Evolutionary conservation across 495 filamentous ascomycete genomes (phyloP), one percentile per base, ranked within the genome.

Genomic region (Pyronema domesticum): DNA sequence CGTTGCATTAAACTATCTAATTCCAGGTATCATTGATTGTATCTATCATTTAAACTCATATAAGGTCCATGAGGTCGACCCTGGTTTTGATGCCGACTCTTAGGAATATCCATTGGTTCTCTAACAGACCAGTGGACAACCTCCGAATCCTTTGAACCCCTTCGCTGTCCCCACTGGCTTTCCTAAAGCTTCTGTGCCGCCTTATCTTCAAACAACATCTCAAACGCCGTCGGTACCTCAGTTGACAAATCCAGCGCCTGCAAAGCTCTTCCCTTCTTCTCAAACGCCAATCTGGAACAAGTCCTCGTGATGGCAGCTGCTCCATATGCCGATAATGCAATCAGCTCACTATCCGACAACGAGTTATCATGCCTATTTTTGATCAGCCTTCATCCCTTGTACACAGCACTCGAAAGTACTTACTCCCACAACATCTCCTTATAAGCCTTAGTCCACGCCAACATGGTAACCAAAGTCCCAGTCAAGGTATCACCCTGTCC

Each of bases 401-500:
- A 3, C n/a, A 17, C 13, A 35, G 13, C 13, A 13, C 14, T 51
- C n/a, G 48, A 37, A 30, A n/a, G 36, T 17, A 54, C 71, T 6
- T 66, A 72, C 55, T 89, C 83, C 91, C 91, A 98, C 11, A 94
- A 57, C 45, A 73, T 72, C 52, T 94, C 81, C 50, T 83, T 73
- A 68, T 98, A 98, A 19, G 86, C 85, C 61, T 80, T 80, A 55
- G 89, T 69, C 80, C 87, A 98, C 15, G 78, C 88, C 57, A 98
- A 67, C 57, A 98, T 73, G 11, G 91, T 96, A 1, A 80, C 91
- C 58, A 98, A 72, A 47, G 79, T 80, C 7, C 91, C 91, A 3
- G 91, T 98, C 59, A 98, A 70, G 8, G 91, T 98, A 71, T 98
- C 91, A 8, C 91, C 91, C 67, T 98, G 91, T 3, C 91, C 91